Evolutionary conservation across 106 monocot species (phyloP).

Genomic region (Amphibolis antarctica): DNA sequence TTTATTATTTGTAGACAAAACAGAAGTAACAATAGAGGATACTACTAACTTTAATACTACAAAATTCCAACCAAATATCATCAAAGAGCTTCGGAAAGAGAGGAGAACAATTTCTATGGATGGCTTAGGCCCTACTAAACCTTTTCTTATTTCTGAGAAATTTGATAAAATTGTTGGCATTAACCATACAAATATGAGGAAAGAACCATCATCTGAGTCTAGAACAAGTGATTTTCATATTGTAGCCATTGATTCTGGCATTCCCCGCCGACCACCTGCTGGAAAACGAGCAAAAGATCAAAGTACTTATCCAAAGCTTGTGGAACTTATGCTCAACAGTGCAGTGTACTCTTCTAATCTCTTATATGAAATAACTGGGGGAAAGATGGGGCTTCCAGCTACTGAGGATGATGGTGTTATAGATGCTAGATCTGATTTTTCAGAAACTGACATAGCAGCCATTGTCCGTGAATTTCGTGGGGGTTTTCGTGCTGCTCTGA

Average conservation of each 20-base stretch:
- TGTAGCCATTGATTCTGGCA: conserved; percentile 83
- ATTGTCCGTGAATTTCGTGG: conserved; percentile 66
- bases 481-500: conserved; percentile 68
- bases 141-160: conserved; percentile 11
- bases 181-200: background rate
- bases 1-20: conserved; percentile 41
- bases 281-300: conserved; percentile 76
- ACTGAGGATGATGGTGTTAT: conserved; percentile 19
- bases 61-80: conserved; percentile 14
- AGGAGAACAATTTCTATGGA: conserved; percentile 38
- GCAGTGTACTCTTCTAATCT: conserved; percentile 48
- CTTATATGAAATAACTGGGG: conserved; percentile 68
- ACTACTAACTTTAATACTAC: conserved; percentile 14
- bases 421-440: conserved; percentile 19
- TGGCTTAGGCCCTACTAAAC: conserved; percentile 12
- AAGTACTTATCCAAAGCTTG: conserved; percentile 65
- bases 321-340: conserved; percentile 75
- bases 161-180: conserved; percentile 8
- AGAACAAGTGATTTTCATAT: conserved; percentile 30
- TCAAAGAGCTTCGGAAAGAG: conserved; percentile 28
- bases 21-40: conserved; percentile 11
- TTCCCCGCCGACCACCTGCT: conserved; percentile 79
- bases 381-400: conserved; percentile 49
- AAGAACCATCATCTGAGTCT: conserved; percentile 7
- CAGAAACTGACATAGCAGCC: conserved; percentile 22